Evolutionary conservation across 345 rosid genomes (phyloP).

Genomic region (Hibiscus tridactylites): DNA sequence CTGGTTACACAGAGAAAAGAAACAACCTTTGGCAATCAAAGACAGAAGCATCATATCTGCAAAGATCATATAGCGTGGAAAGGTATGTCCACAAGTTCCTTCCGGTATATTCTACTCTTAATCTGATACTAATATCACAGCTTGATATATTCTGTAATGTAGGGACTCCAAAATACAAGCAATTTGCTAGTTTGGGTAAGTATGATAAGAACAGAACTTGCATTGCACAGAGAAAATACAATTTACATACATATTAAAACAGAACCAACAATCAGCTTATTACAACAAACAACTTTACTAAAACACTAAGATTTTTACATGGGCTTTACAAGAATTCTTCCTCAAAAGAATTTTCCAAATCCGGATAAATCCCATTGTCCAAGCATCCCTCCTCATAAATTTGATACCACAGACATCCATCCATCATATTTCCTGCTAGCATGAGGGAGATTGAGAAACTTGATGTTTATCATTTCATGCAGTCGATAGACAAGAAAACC

Average conservation of each 20-base stretch:
- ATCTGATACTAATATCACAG: neutral
- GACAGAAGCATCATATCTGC: neutral
- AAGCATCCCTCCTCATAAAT: neutral
- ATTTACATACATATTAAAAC: neutral
- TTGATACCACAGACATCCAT: neutral
- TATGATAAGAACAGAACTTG: neutral
- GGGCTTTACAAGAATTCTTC: conserved; percentile 2
- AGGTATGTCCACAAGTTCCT: neutral
- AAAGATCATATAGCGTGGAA: neutral
- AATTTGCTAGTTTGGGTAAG: neutral
- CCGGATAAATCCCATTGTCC: conserved; percentile 11
- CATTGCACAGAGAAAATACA: neutral
- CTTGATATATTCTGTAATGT: neutral
- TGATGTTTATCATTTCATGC: neutral
- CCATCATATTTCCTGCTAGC: neutral
- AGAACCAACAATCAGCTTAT: conserved; percentile 1
- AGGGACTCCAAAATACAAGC: neutral
- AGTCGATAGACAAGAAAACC: conserved; percentile 4
- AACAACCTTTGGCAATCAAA: neutral
- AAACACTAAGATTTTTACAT: conserved; percentile 2
- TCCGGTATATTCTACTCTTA: neutral
- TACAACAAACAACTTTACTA: neutral
- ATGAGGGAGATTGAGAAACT: conserved; percentile 6
- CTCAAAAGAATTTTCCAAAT: neutral
- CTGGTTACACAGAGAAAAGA: neutral